Percentiles rank a stretch among this genome's conserved stretches.
Evolutionary conservation across 768 basidiomycete genomes (phyloP).

Genomic region (Mycena vitilis): DNA sequence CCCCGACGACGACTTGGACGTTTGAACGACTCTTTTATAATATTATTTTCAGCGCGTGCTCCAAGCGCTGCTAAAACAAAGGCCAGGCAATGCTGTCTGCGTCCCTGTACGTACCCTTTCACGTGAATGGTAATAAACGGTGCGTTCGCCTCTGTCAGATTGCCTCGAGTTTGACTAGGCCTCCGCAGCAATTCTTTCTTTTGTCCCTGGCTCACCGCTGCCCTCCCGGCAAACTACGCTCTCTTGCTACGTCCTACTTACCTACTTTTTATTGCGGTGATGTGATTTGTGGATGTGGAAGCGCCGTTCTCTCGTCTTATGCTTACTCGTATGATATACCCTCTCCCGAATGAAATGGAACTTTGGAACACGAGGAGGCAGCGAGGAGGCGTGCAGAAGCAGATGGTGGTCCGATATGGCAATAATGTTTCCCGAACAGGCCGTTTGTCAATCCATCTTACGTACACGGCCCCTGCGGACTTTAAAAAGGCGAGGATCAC

Average conservation of each 20-base stretch:
- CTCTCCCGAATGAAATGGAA: slow-evolving; percentile 10
- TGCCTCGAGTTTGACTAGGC: not conserved
- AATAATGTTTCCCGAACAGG: slow-evolving; percentile 2
- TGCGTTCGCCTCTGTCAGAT: not conserved
- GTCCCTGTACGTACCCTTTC: slow-evolving; percentile 26
- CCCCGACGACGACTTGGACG: slow-evolving; percentile 55
- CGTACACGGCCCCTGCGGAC: too few relatives aligned
- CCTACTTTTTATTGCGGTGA: slow-evolving; percentile 16
- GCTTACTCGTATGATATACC: slow-evolving; percentile 23
- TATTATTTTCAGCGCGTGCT: not conserved
- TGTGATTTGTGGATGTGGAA: slow-evolving; percentile 14
- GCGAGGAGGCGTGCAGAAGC: not conserved
- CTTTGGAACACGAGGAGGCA: not conserved
- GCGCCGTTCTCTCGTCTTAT: slow-evolving; percentile 20
- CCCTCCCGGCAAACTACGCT: slow-evolving; percentile 29
- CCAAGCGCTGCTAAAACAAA: slow-evolving; percentile 21
- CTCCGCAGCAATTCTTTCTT: slow-evolving; percentile 22
- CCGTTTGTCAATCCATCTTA: too few relatives aligned
- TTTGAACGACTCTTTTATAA: slow-evolving; percentile 15
- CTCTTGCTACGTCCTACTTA: slow-evolving; percentile 19
- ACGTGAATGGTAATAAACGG: slow-evolving; percentile 36
- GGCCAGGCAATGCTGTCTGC: not conserved
- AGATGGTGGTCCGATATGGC: slow-evolving; percentile 10
- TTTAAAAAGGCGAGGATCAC: not conserved
- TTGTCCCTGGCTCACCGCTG: not conserved